Evolutionary conservation across 192 early-diverging fungal genomes (phyloP), one percentile per base, ranked within the genome.

Genomic region (Entomortierella beljakovae): DNA sequence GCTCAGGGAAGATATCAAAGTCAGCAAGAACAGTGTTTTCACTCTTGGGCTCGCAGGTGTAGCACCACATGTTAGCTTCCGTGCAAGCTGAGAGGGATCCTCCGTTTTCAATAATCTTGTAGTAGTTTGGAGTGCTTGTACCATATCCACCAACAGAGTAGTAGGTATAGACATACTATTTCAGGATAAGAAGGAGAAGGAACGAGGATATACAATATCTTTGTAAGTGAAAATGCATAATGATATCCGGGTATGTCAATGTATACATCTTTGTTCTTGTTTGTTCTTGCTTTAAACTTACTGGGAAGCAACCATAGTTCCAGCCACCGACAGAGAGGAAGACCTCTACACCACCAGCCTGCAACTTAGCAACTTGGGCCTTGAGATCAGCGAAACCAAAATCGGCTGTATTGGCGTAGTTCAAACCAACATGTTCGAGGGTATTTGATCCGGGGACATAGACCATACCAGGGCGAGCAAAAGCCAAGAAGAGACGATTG

Each of bases 251-350:
- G n/a, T n/a, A n/a, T 13, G 42, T 43, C 18, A 13, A 43, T 9
- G 42, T 43, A 43, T 43, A 9, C 9, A 13, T 43, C 9, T 9
- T 43, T 18, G 42, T 13, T 18, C 42, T 43, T 50, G 1, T 32
- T 16, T 10, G 3, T 2, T 1, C 7, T 32, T 33, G 37, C 20
- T 18, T 20, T 6, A 20, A 16, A 70, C 68, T 50, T 70, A 70
- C 68, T 23, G 75, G 75, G 75, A 79, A 79, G 67, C 75, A 79
- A 55, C 75, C 75, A 28, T 79, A 79, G 67, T 79, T 79, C 75
- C 75, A 79, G 49, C 75, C 75, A 34, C 75, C 75, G 10, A 70
- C 63, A n/a, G 75, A 79, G 55, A 79, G 43, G 62, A 79, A 79
- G 26, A 70, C 68, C 29, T 79, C 66, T 29, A 79, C 75, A 31